Conservation (phyloP, 2,329 filamentous ascomycete genomes). For the Scopulariopsis brevicaulis region DNA sequence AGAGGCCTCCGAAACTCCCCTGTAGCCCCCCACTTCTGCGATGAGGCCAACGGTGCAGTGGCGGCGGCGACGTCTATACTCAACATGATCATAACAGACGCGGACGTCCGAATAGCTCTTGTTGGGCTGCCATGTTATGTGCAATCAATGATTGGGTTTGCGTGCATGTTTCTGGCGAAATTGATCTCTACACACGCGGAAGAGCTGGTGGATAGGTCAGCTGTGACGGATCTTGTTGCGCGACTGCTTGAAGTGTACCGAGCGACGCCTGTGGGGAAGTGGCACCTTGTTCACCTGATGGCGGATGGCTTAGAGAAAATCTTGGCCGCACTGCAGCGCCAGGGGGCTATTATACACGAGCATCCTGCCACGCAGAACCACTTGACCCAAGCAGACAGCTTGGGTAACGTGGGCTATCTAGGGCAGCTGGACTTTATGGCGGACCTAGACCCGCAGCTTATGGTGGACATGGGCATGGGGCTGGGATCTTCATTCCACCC, state of each 20-base stretch:
- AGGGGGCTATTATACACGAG: too few species aligned
- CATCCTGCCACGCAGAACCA: too few species aligned
- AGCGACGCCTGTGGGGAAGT: conserved; percentile 25
- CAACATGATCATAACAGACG: conserved; percentile 28
- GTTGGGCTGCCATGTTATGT: conserved; percentile 37
- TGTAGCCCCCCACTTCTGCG: conserved; percentile 21
- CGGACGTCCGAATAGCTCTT: conserved; percentile 25
- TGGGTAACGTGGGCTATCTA: neutral
- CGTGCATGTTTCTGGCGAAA: conserved; percentile 38
- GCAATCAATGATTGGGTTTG: conserved; percentile 40
- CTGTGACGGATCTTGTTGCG: conserved; percentile 23
- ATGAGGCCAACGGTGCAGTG: conserved; percentile 19
- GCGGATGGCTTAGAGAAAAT: conserved; percentile 31
- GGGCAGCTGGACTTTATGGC: neutral
- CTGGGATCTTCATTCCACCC: neutral
- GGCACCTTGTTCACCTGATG: conserved; percentile 33
- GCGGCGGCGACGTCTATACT: conserved; percentile 29
- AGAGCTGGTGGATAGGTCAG: conserved; percentile 22
- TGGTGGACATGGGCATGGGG: neutral
- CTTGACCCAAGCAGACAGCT: too few species aligned
- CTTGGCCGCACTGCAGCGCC: conserved; percentile 8
- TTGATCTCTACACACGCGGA: conserved; percentile 24
- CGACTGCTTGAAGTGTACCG: conserved; percentile 27
- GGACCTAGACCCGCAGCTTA: neutral
- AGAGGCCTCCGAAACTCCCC: conserved; percentile 21